These are phyloP conservation scores for Plasmodium berghei DNA, from an alignment of 169 alveolate species.

Conservation along the genomic window DNA sequence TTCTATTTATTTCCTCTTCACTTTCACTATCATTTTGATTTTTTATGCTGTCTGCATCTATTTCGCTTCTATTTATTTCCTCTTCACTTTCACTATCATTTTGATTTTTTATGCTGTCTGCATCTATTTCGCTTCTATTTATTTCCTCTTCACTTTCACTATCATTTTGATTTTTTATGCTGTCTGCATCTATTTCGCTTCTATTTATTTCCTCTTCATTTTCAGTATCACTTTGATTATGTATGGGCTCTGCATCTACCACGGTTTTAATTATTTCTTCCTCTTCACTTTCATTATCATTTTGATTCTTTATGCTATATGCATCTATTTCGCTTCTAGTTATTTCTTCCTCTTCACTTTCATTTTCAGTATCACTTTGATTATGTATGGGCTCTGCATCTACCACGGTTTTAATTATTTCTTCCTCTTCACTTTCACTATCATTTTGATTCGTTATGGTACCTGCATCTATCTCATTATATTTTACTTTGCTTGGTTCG, in stretches of 20 bases:
- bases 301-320: not conserved
- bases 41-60: not conserved
- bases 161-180: not conserved
- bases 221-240: not conserved
- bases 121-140: not conserved
- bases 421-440: constrained; percentile 2
- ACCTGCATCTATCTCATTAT: not conserved
- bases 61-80: not conserved
- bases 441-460: not conserved
- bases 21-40: not conserved
- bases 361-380: too few relatives aligned
- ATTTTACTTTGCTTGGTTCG: not conserved
- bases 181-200: not conserved
- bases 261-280: not conserved
- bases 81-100: not conserved
- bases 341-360: not conserved
- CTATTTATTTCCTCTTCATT: not conserved
- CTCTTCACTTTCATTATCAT: not conserved
- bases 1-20: not conserved
- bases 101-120: not conserved
- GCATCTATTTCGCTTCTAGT: not conserved
- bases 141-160: not conserved
- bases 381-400: not conserved
- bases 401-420: not conserved
- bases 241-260: not conserved